A percentile compares a stretch with the other conserved stretches of the same genome.
These are phyloP conservation scores for Tricholoma saponaceum DNA, from an alignment of 768 basidiomycete species.

Conservation along the genomic window DNA sequence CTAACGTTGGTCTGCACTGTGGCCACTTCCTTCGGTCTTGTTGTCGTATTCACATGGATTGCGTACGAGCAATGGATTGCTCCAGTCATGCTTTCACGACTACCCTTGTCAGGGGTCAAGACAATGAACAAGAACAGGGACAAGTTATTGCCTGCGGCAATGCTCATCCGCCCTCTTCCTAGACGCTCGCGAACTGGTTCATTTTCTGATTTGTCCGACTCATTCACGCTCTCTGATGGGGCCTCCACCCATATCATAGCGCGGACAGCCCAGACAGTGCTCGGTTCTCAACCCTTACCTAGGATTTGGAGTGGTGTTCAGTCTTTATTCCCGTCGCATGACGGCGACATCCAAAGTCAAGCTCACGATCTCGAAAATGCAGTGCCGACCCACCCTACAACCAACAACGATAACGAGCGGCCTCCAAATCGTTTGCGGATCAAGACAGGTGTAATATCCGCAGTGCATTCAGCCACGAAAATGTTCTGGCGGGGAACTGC, in stretches of 20 bases:
- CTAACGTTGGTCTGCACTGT: conserved; percentile 11
- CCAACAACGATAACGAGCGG: background rate
- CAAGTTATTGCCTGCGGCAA: background rate
- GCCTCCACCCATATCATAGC: conserved; percentile 6
- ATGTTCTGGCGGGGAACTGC: background rate
- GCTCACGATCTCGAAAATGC: background rate
- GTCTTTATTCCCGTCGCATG: background rate
- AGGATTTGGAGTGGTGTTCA: too few relatives aligned
- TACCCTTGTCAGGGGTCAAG: conserved; percentile 1
- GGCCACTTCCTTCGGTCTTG: conserved; percentile 11
- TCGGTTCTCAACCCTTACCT: too few relatives aligned
- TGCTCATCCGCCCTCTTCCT: background rate
- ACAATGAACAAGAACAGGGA: conserved; percentile 3
- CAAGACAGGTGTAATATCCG: background rate
- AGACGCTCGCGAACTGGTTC: conserved; percentile 4
- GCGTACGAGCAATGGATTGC: conserved; percentile 13
- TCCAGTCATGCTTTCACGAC: conserved; percentile 6
- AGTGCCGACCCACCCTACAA: background rate
- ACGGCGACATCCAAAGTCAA: background rate
- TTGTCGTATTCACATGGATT: conserved; percentile 8
- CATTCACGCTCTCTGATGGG: conserved; percentile 1
- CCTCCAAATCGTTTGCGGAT: background rate
- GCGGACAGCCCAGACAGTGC: background rate
- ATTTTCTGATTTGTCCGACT: conserved; percentile 5
- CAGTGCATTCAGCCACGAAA: background rate